Evolutionary conservation across 768 basidiomycete species (phyloP), one percentile per base, ranked within the genome.

Genomic region (Lentinula raphanica): DNA sequence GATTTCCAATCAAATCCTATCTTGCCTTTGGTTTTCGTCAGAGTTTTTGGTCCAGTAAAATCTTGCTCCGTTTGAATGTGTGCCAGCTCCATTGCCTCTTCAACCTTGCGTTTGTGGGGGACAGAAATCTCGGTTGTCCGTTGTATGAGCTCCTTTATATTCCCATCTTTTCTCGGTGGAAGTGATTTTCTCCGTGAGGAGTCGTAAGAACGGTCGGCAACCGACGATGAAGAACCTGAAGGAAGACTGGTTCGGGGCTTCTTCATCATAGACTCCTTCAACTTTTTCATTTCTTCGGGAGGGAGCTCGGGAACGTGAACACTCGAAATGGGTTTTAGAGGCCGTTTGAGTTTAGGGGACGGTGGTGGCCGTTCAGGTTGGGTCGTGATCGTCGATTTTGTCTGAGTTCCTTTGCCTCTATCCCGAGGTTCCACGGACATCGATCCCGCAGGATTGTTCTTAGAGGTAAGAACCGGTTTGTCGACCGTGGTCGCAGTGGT

Each of bases 261-360:
- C 25, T 42, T 31, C 50, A 35, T 48, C 48, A 49, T 31, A 12
- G 54, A 32, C 5, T 29, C 53, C 9, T 53, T 55, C 35, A 61
- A 36, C 44, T 58, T 54, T 40, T 48, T 28, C 58, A 51, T 48
- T 39, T 61, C 57, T 19, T 49, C 60, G 13, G 42, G 58, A 15
- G 60, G 58, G 19, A 61, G 57, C 31, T 45, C 51, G 28, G 60
- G 60, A 32, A 61, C 53, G 45, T 46, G 38, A 8, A 61, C 32
- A 19, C 35, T 54, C 23, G 60, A 61, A 11, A 61, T 61, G 13
- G 60, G 60, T 45, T 48, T 48, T n/a, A 61, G n/a, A 8, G 25
- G 42, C 23, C 21, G 51, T 28, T 11, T 53, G 2, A 15, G 51
- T n/a, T n/a, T n/a, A 25, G 23, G 28, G 5, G 21, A 15, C 2